phyloP scores from a whole-genome alignment of 2,329 filamentous ascomycete genomes.

The Laburnicola sp. region DNA sequence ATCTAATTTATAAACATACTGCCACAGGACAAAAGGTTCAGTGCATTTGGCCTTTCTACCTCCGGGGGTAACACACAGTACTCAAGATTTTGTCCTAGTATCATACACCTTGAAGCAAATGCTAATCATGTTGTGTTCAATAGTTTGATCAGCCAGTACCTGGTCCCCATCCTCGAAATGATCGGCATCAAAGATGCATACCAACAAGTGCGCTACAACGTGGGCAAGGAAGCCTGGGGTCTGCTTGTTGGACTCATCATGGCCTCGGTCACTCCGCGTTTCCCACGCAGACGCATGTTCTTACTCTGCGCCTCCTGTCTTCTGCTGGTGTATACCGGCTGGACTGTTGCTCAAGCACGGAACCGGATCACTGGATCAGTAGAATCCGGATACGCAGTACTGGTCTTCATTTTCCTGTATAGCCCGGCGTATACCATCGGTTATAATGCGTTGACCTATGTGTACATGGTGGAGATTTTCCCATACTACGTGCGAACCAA shows the following conservation, averaged over 20 bases:
- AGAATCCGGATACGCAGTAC: slow-evolving; percentile 48
- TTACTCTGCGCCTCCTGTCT: slow-evolving; percentile 48
- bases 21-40: too few relatives aligned
- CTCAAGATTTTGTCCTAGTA: too few relatives aligned
- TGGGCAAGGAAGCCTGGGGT: slow-evolving; percentile 63
- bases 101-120: not conserved
- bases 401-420: slow-evolving; percentile 58
- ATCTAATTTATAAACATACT: not conserved
- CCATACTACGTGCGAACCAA: slow-evolving; percentile 56
- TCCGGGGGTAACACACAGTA: too few relatives aligned
- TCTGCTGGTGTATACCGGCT: slow-evolving; percentile 40
- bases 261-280: slow-evolving; percentile 58
- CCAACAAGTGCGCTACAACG: slow-evolving; percentile 49
- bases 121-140: not conserved
- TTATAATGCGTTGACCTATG: slow-evolving; percentile 62
- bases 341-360: slow-evolving; percentile 53
- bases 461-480: slow-evolving; percentile 56
- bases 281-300: slow-evolving; percentile 61
- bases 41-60: too few relatives aligned
- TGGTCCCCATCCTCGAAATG: slow-evolving; percentile 62
- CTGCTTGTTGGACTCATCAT: slow-evolving; percentile 60
- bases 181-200: slow-evolving; percentile 60
- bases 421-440: slow-evolving; percentile 58
- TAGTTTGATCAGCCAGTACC: slow-evolving; percentile 57
- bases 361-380: slow-evolving; percentile 49